Base-by-base conservation (phyloP, 2,329 filamentous ascomycete species). In the Penicillium sp. region DNA sequence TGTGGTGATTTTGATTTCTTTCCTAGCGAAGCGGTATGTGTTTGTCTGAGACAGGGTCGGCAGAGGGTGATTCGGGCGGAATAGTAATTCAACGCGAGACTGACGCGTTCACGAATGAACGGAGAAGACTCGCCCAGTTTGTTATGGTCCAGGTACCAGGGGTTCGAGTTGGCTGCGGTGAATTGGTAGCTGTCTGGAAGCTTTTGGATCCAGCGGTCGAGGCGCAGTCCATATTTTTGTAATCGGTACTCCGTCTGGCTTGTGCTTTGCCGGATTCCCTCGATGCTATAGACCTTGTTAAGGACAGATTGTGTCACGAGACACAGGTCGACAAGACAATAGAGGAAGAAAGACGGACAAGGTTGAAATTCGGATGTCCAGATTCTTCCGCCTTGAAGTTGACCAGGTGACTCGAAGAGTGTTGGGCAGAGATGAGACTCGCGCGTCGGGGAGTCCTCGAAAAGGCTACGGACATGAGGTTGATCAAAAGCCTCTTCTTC, bases 51-150 rank as follows among this genome's bases (percentile, higher is more conserved):
- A 41, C 64, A 69, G 2, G 67, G 67, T 18, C 67, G 61, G 42
- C 59, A 62, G 27, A 69, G 58, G 6, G 57, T 61, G 30, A 67
- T 63, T 5, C 61, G 57, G 12, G 62, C 54, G 25, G 65, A 64
- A 40, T 66, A 67, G 45, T 63, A 69, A 44, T 54, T 53, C 43
- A 70, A 59, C 3, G 64, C 67, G 7, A 70, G 52, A 40, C 50
- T 53, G 38, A 63, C 48, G 3, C 62, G 56, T 36, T 61, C 54
- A 16, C 63, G 58, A 7, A 54, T 31, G 30, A 41, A 48, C 0
- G 45, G 41, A 2, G 54, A 22, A 12, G 45, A 44, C 3, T 37
- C 27, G 3, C 49, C 37, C 3, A 39, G 34, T 3, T 55, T 30
- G 22, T 52, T 8, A 12, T 42, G 32, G 6, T 52, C 51, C 3